A percentile compares a stretch with the other conserved stretches of the same genome.
phyloP scores from a whole-genome alignment of 2,329 filamentous ascomycete species.

The Neoarthrinium moseri region DNA sequence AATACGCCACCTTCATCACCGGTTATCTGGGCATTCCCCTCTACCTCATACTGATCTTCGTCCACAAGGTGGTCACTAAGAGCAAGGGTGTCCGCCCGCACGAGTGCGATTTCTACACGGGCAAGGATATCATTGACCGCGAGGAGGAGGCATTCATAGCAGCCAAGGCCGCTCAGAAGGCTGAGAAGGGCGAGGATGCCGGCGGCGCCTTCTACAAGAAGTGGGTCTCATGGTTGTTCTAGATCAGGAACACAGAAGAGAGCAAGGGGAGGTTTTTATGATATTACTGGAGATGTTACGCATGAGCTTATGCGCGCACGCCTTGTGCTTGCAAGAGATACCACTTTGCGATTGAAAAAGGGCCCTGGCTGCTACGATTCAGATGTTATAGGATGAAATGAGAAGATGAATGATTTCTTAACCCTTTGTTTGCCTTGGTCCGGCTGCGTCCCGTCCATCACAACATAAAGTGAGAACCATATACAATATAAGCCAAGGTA shows the following conservation, averaged over 20 bases:
- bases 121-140: slow-evolving; percentile 71
- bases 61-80: slow-evolving; percentile 60
- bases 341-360: no score
- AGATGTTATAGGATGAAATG: no score
- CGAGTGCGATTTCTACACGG: slow-evolving; percentile 67
- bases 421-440: no score
- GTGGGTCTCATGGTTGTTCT: slow-evolving; percentile 63
- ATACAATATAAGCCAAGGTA: no score
- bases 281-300: no score
- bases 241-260: slow-evolving; percentile 22
- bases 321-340: no score
- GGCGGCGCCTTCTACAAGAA: slow-evolving; percentile 54
- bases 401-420: no score
- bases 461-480: no score
- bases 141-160: slow-evolving; percentile 71
- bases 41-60: slow-evolving; percentile 68
- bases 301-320: no score
- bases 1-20: slow-evolving; percentile 74
- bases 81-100: slow-evolving; percentile 54
- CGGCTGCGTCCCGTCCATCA: no score
- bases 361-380: no score
- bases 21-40: slow-evolving; percentile 76
- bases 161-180: slow-evolving; percentile 40
- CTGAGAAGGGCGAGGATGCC: slow-evolving; percentile 19
- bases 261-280: background rate